phyloP scores from a whole-genome alignment of 106 monocot genomes.

The Apostasia shenzhenica region DNA sequence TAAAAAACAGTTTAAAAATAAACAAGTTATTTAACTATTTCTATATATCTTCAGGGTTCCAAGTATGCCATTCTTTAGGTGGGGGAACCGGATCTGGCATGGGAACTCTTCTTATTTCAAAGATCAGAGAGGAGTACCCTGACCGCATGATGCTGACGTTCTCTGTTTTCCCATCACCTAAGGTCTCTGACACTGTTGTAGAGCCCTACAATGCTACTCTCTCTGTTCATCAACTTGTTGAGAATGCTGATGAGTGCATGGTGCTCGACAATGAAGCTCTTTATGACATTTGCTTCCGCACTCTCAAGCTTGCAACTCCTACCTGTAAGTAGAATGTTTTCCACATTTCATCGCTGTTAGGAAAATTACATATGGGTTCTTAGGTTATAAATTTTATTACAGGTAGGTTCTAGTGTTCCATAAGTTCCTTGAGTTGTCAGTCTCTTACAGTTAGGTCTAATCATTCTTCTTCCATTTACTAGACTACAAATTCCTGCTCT shows the following conservation, averaged over 20 bases:
- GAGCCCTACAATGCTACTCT: conserved; percentile 40
- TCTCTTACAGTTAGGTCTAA: too few species aligned
- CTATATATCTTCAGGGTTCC: conserved; percentile 13
- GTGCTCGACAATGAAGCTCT: conserved; percentile 3
- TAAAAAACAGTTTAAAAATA: too few species aligned
- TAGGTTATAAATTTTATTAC: too few species aligned
- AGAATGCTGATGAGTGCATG: conserved; percentile 39
- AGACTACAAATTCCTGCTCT: too few species aligned
- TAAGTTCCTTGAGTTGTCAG: too few species aligned
- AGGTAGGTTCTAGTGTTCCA: too few species aligned
- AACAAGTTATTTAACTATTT: too few species aligned
- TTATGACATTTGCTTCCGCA: conserved; percentile 37
- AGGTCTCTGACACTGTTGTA: conserved; percentile 36
- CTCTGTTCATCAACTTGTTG: conserved; percentile 36
- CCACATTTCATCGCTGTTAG: too few species aligned
- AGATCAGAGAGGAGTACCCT: conserved; percentile 12
- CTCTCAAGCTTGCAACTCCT: conserved; percentile 33
- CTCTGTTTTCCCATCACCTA: conserved; percentile 33
- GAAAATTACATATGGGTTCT: too few species aligned
- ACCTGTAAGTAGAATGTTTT: conserved; percentile 17
- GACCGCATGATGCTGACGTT: conserved; percentile 40
- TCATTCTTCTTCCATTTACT: too few species aligned
- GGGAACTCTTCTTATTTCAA: conserved; percentile 16
- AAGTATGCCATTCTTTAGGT: conserved; percentile 29
- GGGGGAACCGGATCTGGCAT: conserved; percentile 18